phyloP scores from a whole-genome alignment of 2,329 filamentous ascomycete species.

The Trichoderma atrobrunneum region DNA sequence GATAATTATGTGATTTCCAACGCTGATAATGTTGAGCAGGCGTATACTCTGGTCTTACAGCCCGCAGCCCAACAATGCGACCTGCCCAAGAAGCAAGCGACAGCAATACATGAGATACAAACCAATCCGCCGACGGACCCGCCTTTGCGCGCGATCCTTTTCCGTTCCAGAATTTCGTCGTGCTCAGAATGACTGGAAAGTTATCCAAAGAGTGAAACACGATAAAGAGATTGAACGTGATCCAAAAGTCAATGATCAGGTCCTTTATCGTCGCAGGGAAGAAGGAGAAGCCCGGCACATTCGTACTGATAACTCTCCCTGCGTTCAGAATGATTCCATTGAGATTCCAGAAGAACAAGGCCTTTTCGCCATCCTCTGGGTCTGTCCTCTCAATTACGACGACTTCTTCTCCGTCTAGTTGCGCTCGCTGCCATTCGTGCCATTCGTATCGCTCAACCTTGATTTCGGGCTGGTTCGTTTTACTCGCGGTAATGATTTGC shows the following conservation, averaged over 20 bases:
- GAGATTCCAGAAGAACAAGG: conserved; percentile 49
- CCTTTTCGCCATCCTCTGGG: conserved; percentile 44
- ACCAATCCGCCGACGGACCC: conserved; percentile 12
- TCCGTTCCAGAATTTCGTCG: background rate
- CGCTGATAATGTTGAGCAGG: conserved; percentile 7
- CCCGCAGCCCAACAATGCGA: conserved; percentile 13
- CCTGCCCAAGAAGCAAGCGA: conserved; percentile 17
- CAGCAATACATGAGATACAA: conserved; percentile 19
- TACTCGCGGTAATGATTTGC: conserved; percentile 24
- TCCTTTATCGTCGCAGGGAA: conserved; percentile 21
- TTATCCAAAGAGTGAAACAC: conserved; percentile 33
- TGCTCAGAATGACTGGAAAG: conserved; percentile 29
- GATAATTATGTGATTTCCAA: background rate
- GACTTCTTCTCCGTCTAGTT: conserved; percentile 32
- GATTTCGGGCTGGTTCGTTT: conserved; percentile 30
- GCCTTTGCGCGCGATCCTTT: background rate
- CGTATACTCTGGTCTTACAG: conserved; percentile 19
- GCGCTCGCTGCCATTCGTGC: conserved; percentile 48
- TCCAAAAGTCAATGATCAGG: conserved; percentile 28
- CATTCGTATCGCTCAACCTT: conserved; percentile 36
- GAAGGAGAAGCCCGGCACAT: background rate
- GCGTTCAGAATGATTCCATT: conserved; percentile 40
- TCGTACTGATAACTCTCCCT: conserved; percentile 8
- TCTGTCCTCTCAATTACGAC: conserved; percentile 48
- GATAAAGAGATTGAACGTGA: conserved; percentile 30